A percentile compares a stretch with the other conserved stretches of the same genome.
These are phyloP conservation scores for Paraglomus occultum DNA, from an alignment of 192 early-diverging fungal species.

Conservation along the genomic window DNA sequence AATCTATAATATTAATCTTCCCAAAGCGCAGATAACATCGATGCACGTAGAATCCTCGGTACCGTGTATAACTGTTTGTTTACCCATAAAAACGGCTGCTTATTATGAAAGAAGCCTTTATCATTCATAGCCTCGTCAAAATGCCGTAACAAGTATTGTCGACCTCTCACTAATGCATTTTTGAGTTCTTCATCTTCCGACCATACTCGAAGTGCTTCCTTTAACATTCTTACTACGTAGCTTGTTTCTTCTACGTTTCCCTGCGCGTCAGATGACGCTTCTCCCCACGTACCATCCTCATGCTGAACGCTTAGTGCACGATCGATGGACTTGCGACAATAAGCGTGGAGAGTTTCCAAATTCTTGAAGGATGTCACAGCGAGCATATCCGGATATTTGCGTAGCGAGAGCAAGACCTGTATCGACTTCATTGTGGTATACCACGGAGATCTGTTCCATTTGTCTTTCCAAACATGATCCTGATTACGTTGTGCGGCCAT, in stretches of 20 bases:
- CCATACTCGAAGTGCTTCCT: neutral
- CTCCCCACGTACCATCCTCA: constrained; percentile 26
- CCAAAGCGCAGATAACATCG: constrained; percentile 16
- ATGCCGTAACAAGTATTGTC: neutral
- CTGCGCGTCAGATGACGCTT: neutral
- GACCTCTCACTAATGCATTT: neutral
- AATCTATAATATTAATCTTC: neutral
- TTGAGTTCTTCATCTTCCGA: neutral
- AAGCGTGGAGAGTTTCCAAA: neutral
- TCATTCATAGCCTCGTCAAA: constrained; percentile 20
- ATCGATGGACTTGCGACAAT: constrained; percentile 8
- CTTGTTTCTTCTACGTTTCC: constrained; percentile 24
- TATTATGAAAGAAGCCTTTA: neutral
- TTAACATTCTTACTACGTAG: constrained; percentile 18
- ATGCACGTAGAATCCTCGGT: constrained; percentile 7
- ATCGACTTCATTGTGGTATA: constrained; percentile 10
- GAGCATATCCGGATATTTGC: neutral
- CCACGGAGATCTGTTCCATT: constrained; percentile 9
- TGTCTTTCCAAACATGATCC: neutral
- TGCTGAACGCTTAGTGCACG: constrained; percentile 15
- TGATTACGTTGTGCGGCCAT: neutral
- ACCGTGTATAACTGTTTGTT: constrained; percentile 7
- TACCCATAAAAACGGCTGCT: constrained; percentile 22
- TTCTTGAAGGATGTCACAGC: neutral
- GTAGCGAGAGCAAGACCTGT: neutral